phyloP scores from a whole-genome alignment of 1,284 basidiomycete species.

The Leccinum huronense region DNA sequence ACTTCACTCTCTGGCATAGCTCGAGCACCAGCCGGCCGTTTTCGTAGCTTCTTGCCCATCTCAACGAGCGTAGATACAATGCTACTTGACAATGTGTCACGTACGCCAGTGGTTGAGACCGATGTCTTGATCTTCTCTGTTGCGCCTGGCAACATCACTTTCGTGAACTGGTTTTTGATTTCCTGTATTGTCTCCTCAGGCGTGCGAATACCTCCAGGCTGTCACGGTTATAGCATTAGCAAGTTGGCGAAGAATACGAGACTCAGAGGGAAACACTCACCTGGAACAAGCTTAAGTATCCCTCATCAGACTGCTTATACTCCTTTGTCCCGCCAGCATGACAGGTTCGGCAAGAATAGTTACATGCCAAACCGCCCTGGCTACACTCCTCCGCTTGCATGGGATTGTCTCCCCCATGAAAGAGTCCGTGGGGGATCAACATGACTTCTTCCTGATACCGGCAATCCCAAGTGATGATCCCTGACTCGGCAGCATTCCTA shows the following conservation, averaged over 20 bases:
- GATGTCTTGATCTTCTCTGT: constrained; percentile 2
- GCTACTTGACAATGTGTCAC: constrained; percentile 3
- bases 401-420: neutral
- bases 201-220: neutral
- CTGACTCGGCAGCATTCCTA: neutral
- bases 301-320: neutral
- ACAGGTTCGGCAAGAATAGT: neutral
- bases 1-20: neutral
- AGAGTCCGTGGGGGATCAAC: neutral
- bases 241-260: neutral
- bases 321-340: neutral
- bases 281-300: neutral
- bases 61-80: neutral
- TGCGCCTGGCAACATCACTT: neutral
- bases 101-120: constrained; percentile 3
- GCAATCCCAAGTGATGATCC: neutral
- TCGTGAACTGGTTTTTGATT: constrained; percentile 13
- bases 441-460: neutral
- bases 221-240: neutral
- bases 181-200: constrained; percentile 5
- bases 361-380: neutral
- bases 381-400: neutral
- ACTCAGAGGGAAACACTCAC: neutral
- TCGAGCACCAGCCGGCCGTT: neutral
- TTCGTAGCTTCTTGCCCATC: constrained; percentile 4